Conservation (phyloP, 2,329 filamentous ascomycete genomes). For the Sporothrix brunneoviolacea region DNA sequence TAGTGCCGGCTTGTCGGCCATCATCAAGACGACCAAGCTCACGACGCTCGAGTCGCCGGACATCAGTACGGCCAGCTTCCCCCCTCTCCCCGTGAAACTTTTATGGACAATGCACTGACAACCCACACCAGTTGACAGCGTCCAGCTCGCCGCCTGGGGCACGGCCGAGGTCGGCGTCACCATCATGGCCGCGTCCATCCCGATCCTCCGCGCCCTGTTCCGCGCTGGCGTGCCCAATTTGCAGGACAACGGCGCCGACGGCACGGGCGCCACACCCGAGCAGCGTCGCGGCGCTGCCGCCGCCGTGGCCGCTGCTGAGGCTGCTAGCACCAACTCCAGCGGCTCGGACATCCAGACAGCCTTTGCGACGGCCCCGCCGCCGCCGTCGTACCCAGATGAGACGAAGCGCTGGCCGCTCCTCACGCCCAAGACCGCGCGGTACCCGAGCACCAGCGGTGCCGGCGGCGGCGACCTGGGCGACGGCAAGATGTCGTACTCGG, state of each 20-base stretch:
- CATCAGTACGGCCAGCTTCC: slow-evolving; percentile 3
- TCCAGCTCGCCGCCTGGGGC: slow-evolving; percentile 24
- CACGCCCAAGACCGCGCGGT: too few species aligned
- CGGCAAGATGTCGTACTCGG: too few species aligned
- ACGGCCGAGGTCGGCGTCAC: slow-evolving; percentile 28
- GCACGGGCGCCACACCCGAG: background rate
- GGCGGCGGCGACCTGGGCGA: too few species aligned
- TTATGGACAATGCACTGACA: too few species aligned
- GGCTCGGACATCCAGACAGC: too few species aligned
- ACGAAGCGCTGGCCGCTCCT: background rate
- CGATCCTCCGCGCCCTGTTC: slow-evolving; percentile 25
- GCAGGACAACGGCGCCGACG: background rate
- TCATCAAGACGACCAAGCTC: slow-evolving; percentile 9
- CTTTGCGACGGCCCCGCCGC: too few species aligned
- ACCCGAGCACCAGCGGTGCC: too few species aligned
- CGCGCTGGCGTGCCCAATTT: background rate
- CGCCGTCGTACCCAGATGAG: too few species aligned
- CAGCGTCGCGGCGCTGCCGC: background rate
- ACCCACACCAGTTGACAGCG: slow-evolving; percentile 15
- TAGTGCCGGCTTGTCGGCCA: slow-evolving; percentile 10
- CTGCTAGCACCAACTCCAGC: background rate
- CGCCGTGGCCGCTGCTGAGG: background rate
- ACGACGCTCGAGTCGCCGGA: slow-evolving; percentile 9
- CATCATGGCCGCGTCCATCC: slow-evolving; percentile 30
- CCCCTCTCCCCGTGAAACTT: background rate